Conservation (phyloP, 2,329 filamentous ascomycete species). For the Microcyclosporella mali region DNA sequence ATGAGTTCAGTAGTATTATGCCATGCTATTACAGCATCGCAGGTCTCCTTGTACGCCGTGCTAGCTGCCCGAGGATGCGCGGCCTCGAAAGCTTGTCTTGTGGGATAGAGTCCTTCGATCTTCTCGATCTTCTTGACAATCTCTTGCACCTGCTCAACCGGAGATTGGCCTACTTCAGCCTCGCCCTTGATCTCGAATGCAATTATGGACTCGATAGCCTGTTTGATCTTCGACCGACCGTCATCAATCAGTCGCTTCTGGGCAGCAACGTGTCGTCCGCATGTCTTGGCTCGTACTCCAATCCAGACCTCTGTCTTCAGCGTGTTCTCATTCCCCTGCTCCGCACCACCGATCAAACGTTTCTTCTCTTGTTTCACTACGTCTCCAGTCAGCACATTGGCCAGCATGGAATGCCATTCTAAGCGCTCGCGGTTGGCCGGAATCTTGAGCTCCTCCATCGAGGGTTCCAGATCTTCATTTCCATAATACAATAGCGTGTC, state of each 20-base stretch:
- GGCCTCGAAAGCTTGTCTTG: conserved; percentile 63
- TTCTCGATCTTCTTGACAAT: conserved; percentile 86
- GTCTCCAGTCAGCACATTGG: conserved; percentile 90
- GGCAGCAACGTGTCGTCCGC: conserved; percentile 74
- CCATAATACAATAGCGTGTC: conserved; percentile 90
- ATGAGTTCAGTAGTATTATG: conserved; percentile 95
- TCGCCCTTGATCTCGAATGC: conserved; percentile 92
- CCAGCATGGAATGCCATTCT: conserved; percentile 97
- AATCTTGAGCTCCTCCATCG: conserved; percentile 81
- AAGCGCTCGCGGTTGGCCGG: conserved; percentile 81
- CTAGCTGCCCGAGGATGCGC: conserved; percentile 74
- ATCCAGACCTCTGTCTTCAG: conserved; percentile 74
- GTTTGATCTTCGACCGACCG: conserved; percentile 64
- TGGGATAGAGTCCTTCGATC: conserved; percentile 79
- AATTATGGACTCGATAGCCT: conserved; percentile 78
- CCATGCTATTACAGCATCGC: conserved; percentile 87
- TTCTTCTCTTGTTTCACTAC: conserved; percentile 98
- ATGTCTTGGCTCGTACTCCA: conserved; percentile 75
- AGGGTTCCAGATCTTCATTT: conserved; percentile 81
- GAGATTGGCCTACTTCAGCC: conserved; percentile 81
- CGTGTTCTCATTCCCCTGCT: conserved; percentile 65
- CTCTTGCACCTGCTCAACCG: conserved; percentile 82
- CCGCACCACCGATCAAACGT: conserved; percentile 73
- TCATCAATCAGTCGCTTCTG: conserved; percentile 88
- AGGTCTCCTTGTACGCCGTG: conserved; percentile 67